Conservation (phyloP, 352 stramenopile species). For the Salisapilia sapeloensis region DNA sequence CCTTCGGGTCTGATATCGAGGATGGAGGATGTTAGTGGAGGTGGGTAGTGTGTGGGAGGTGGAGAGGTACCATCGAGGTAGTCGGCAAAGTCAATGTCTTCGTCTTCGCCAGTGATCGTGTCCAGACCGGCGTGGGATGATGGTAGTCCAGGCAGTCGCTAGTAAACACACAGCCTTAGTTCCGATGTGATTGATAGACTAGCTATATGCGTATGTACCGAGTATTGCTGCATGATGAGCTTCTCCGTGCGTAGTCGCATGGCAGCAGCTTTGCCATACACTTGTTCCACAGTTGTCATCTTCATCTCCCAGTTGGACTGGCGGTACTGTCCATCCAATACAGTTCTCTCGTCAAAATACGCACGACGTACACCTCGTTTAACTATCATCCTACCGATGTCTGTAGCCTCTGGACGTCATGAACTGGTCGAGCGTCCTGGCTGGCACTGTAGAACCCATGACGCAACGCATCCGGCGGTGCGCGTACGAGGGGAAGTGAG, state of each 20-base stretch:
- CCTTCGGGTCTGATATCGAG: constrained; percentile 30
- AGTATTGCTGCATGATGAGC: constrained; percentile 72
- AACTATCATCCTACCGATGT: constrained; percentile 21
- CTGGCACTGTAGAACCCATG: constrained; percentile 74
- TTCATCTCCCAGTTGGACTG: constrained; percentile 73
- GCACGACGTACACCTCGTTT: background rate
- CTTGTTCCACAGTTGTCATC: constrained; percentile 78
- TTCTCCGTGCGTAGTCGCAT: constrained; percentile 83
- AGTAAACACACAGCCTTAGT: constrained; percentile 1
- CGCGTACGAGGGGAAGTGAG: constrained; percentile 68
- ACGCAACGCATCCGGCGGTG: constrained; percentile 57
- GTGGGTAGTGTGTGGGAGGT: background rate
- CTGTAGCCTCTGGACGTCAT: constrained; percentile 75
- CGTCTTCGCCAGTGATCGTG: constrained; percentile 60
- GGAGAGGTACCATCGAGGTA: constrained; percentile 54
- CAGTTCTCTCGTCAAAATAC: background rate
- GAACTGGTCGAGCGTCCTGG: constrained; percentile 59
- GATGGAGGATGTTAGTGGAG: background rate
- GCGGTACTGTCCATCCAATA: constrained; percentile 20
- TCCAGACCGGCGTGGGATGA: constrained; percentile 62
- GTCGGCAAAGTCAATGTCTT: constrained; percentile 65
- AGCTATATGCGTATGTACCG: constrained; percentile 9
- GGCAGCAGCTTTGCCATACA: constrained; percentile 77
- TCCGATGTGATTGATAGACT: background rate
- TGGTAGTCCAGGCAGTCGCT: constrained; percentile 70